Evolutionary conservation across 208 protist species (phyloP), one percentile per base, ranked within the genome.

Genomic region (Trypanosoma cruzi): DNA sequence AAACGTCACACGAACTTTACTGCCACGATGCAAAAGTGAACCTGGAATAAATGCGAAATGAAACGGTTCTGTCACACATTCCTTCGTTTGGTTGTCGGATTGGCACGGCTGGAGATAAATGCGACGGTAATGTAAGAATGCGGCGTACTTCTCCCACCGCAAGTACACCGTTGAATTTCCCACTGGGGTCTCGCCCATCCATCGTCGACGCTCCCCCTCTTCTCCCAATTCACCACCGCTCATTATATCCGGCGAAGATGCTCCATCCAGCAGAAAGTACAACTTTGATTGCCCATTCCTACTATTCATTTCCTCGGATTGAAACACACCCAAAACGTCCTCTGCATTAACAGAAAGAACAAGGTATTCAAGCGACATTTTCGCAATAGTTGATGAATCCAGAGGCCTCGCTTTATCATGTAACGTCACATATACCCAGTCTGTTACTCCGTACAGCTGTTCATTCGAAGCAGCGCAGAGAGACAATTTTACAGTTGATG

Each of bases 31-130:
- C 63, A 95, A 70, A 66, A 95, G 76, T 6, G 90, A 64, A 32
- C 90, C 90, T 26, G 90, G 90, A 50, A 91, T 77, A 68, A 96
- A 91, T 62, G 80, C 81, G 69, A 96, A 96, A 71, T 88, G 75
- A 73, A 90, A 93, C 13, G 87, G 82, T 48, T 90, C 81, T 16
- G 64, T 42, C 34, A 74, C 42, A 34, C 64, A 73, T 60, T 36
- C 44, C 59, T 14, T 31, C 55, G n/a, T 24, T 34, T 59, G 40
- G 26, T 37, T 65, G 13, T 28, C 18, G 14, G 6, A 22, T 48
- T 4, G 34, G 44, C 42, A 32, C 24, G 20, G 44, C 20, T 52
- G 37, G 70, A 77, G 22, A 48, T 64, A 10, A 42, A 92, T 68
- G 58, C 84, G 86, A 40, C 86, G 86, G 74, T 95, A 95, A 66